Percentiles rank a stretch among this genome's conserved stretches.
These are phyloP conservation scores for Akanthomyces lecanii DNA, from an alignment of 2,329 filamentous ascomycete species.

Conservation along the genomic window DNA sequence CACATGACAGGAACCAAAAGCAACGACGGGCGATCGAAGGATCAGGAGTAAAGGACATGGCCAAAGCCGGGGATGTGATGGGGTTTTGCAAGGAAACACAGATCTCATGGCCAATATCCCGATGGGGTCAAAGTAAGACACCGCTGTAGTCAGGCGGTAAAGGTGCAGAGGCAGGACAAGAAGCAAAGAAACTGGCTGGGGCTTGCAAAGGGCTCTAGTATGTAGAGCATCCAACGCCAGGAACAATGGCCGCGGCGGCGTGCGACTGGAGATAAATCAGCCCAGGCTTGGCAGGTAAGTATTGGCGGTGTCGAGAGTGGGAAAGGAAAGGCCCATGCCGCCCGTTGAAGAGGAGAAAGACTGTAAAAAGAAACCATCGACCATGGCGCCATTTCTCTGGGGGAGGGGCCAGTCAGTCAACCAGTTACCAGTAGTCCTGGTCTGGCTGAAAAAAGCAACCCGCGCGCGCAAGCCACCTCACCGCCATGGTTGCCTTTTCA, in stretches of 20 bases:
- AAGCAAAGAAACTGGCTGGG: not conserved
- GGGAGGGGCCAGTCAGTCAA: not conserved
- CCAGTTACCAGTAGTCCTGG: not conserved
- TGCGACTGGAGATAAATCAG: not conserved
- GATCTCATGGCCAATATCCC: not conserved
- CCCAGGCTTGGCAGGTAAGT: not conserved
- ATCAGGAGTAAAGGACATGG: not conserved
- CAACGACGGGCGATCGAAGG: not conserved
- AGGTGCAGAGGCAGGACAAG: not conserved
- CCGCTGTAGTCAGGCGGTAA: not conserved
- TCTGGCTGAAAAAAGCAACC: not conserved
- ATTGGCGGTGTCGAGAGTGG: slow-evolving; percentile 11
- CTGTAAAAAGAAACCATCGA: not conserved
- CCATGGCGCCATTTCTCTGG: not conserved
- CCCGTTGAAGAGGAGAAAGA: slow-evolving; percentile 13
- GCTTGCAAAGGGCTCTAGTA: too few species aligned
- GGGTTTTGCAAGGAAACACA: not conserved
- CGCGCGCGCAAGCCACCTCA: not conserved
- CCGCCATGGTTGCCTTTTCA: not conserved
- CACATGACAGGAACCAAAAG: not conserved
- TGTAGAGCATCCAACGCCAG: too few species aligned
- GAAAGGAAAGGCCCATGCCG: slow-evolving; percentile 1
- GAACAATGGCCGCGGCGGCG: too few species aligned
- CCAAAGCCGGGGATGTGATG: not conserved
- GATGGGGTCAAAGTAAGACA: not conserved